Percentiles rank a stretch among this genome's conserved stretches.
Evolutionary conservation across 1,139 yeast genomes (phyloP).

Genomic region (Lodderomyces parapsilosis): DNA sequence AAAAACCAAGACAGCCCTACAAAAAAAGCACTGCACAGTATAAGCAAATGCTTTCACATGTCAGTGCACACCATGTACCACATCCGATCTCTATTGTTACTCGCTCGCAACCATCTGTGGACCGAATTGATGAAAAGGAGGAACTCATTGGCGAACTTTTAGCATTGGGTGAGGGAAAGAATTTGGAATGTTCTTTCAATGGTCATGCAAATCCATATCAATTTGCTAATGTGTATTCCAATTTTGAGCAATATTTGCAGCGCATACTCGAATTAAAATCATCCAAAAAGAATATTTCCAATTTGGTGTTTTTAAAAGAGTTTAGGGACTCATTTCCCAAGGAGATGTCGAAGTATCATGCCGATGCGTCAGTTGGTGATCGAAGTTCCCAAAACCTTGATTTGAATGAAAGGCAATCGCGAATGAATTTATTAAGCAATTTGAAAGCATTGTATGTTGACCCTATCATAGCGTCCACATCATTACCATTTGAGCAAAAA

Average conservation of each 20-base stretch:
- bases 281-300: conserved; percentile 23
- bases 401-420: conserved; percentile 34
- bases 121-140: neutral
- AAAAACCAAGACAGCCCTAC: neutral
- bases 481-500: conserved; percentile 31
- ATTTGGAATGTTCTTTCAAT: no score
- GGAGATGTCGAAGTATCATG: conserved; percentile 20
- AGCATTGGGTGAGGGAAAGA: conserved; percentile 14
- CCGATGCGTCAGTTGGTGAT: conserved; percentile 9
- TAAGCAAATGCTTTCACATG: neutral
- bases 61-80: neutral
- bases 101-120: neutral
- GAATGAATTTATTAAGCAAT: conserved; percentile 35
- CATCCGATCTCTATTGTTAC: neutral
- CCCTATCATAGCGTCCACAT: conserved; percentile 38
- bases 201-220: conserved; percentile 13
- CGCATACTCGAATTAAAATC: conserved; percentile 23
- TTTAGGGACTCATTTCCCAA: conserved; percentile 32
- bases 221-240: conserved; percentile 32
- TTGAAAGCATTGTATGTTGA: conserved; percentile 39
- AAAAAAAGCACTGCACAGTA: neutral
- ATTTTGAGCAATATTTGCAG: conserved; percentile 35
- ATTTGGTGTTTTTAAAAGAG: conserved; percentile 38
- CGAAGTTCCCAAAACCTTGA: conserved; percentile 10
- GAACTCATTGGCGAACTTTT: conserved; percentile 9